Evolutionary conservation across 331 rosid genomes (phyloP).

Genomic region (Pyrus hybrid): DNA sequence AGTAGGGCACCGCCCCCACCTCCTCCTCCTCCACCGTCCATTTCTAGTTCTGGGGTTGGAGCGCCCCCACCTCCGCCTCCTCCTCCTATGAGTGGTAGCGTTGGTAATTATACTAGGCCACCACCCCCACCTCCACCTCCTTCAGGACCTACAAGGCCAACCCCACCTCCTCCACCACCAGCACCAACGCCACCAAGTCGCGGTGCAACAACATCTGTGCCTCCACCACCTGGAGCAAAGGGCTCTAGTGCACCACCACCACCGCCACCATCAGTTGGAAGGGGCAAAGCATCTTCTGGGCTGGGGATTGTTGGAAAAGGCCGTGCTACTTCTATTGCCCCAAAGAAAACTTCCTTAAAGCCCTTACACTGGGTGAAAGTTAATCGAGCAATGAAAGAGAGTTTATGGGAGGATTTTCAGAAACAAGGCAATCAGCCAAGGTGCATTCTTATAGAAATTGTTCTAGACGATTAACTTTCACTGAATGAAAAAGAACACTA

Average conservation of each 20-base stretch:
- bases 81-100: conserved; percentile 15
- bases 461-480: neutral
- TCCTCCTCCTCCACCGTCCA: conserved; percentile 24
- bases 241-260: conserved; percentile 56
- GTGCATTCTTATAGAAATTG: conserved; percentile 33
- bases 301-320: conserved; percentile 55
- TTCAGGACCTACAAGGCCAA: conserved; percentile 8
- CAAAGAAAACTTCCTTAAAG: conserved; percentile 64
- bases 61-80: conserved; percentile 24
- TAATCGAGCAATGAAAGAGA: conserved; percentile 81
- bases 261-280: conserved; percentile 39
- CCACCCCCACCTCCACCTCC: conserved; percentile 42
- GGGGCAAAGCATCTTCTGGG: conserved; percentile 43
- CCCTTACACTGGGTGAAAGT: conserved; percentile 97
- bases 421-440: conserved; percentile 73
- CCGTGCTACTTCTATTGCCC: conserved; percentile 45
- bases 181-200: conserved; percentile 37
- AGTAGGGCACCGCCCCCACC: conserved; percentile 27
- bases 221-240: conserved; percentile 46
- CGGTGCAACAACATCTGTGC: conserved; percentile 35
- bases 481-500: neutral
- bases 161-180: conserved; percentile 46
- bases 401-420: conserved; percentile 90
- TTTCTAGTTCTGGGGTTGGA: too few species aligned
- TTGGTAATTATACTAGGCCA: conserved; percentile 10